A percentile compares a stretch with the other conserved stretches of the same genome.
Evolutionary conservation across 768 basidiomycete genomes (phyloP).

Genomic region (Hypsizygus marmoreus): DNA sequence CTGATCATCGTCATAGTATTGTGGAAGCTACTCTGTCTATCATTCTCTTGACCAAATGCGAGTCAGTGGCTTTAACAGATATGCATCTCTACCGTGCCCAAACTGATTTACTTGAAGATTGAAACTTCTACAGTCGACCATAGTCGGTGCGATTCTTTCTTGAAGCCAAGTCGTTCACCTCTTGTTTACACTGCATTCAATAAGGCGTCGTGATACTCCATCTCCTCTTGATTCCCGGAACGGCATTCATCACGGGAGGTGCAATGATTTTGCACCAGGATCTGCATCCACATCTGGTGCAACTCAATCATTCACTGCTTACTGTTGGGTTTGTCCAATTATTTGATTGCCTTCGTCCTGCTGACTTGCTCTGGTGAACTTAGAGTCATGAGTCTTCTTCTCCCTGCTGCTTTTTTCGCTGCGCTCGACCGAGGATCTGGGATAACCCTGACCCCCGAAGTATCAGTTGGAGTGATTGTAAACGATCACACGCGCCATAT

Average conservation of each 20-base stretch:
- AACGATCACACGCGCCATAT: conserved; percentile 44
- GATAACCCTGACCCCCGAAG: conserved; percentile 12
- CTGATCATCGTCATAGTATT: conserved; percentile 36
- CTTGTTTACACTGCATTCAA: background rate
- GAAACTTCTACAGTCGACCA: conserved; percentile 66
- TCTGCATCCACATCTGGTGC: conserved; percentile 62
- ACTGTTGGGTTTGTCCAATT: conserved; percentile 57
- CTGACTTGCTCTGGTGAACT: background rate
- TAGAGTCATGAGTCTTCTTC: conserved; percentile 60
- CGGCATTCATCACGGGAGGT: conserved; percentile 72
- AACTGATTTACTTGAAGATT: conserved; percentile 39
- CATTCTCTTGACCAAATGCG: conserved; percentile 67
- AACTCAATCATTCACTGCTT: conserved; percentile 70
- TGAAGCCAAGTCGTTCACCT: background rate
- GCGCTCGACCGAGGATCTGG: conserved; percentile 44
- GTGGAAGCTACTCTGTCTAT: conserved; percentile 76
- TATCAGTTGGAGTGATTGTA: conserved; percentile 28
- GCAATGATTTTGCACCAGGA: conserved; percentile 68
- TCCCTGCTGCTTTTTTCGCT: conserved; percentile 71
- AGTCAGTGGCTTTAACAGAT: conserved; percentile 46
- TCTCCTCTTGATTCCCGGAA: conserved; percentile 69
- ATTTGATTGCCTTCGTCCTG: background rate
- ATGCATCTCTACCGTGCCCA: background rate
- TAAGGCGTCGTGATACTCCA: conserved; percentile 74
- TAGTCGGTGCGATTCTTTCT: conserved; percentile 47